Evolutionary conservation across 108 stramenopile species (phyloP).

Genomic region (Stephanodiscus minutulus): DNA sequence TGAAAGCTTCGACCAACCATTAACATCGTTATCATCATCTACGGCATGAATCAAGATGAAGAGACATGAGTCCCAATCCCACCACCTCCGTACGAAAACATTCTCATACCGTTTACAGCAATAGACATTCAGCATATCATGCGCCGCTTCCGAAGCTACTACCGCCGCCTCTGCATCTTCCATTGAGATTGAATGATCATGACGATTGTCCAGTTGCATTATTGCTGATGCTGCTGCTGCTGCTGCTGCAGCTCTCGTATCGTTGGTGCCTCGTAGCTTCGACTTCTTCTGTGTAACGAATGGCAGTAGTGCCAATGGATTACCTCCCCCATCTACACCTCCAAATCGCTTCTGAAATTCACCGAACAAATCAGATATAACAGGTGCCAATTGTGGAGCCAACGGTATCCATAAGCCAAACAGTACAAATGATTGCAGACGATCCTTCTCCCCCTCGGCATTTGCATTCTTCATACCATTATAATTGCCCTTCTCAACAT

Average conservation of each 20-base stretch:
- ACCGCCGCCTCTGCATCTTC: conserved; percentile 45
- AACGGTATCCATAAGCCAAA: conserved; percentile 78
- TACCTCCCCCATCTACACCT: conserved; percentile 12
- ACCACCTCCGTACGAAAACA: conserved; percentile 50
- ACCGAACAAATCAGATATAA: conserved; percentile 66
- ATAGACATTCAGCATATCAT: conserved; percentile 37
- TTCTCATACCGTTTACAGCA: conserved; percentile 45
- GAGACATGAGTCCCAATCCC: conserved; percentile 80
- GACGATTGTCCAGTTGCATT: conserved; percentile 42
- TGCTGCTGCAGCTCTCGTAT: conserved; percentile 1
- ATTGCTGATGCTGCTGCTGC: conserved; percentile 5
- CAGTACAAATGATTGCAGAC: conserved; percentile 50
- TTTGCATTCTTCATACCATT: conserved; percentile 3
- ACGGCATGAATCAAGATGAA: conserved; percentile 45
- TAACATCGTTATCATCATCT: neutral
- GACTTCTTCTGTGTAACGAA: conserved; percentile 29
- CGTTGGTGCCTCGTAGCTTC: neutral
- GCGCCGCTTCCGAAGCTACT: conserved; percentile 47
- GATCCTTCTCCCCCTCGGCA: conserved; percentile 14
- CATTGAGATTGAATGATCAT: conserved; percentile 31
- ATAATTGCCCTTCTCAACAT: neutral
- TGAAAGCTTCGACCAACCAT: neutral
- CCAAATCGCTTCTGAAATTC: conserved; percentile 1
- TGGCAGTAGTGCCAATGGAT: conserved; percentile 39
- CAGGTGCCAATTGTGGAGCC: conserved; percentile 78